These are phyloP conservation scores for Heracleum sosnowskyi DNA, from an alignment of 129 eudicot species.

Conservation along the genomic window DNA sequence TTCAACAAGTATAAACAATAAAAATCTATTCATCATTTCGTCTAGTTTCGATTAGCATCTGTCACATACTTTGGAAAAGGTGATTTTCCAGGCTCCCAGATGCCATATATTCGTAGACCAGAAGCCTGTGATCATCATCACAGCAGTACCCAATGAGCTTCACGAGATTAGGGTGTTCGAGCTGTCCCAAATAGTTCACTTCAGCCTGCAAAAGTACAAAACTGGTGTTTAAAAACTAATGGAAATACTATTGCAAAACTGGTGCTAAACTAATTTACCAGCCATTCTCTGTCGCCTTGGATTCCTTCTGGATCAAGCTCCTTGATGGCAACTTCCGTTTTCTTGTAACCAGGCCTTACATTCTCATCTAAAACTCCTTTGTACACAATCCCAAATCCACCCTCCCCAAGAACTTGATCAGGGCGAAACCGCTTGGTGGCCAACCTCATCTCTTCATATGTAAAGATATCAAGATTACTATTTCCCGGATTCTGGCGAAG, in stretches of 20 bases:
- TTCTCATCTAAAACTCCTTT: constrained; percentile 80
- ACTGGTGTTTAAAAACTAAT: background rate
- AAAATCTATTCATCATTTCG: background rate
- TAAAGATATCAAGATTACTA: constrained; percentile 76
- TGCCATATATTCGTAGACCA: constrained; percentile 95
- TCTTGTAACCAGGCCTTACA: constrained; percentile 68
- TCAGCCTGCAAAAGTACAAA: constrained; percentile 60
- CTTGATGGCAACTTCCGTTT: constrained; percentile 72
- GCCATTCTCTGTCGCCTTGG: constrained; percentile 98
- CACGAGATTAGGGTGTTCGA: constrained; percentile 84
- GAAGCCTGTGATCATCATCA: constrained; percentile 78
- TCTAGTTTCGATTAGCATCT: constrained; percentile 5
- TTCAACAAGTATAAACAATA: background rate
- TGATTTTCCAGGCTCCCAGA: constrained; percentile 88
- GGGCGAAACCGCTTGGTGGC: constrained; percentile 81
- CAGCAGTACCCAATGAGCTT: constrained; percentile 96
- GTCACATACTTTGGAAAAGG: constrained; percentile 69
- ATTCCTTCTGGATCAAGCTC: constrained; percentile 86
- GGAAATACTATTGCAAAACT: no score
- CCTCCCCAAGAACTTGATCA: constrained; percentile 82
- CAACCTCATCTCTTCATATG: constrained; percentile 84
- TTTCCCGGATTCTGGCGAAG: constrained; percentile 68
- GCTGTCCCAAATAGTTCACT: constrained; percentile 81
- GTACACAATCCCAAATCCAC: constrained; percentile 94
- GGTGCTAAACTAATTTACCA: constrained; percentile 63